A percentile compares a stretch with the other conserved stretches of the same genome.
Conservation (phyloP, 176 grass and related monocot species). For the Ananas comosus region DNA sequence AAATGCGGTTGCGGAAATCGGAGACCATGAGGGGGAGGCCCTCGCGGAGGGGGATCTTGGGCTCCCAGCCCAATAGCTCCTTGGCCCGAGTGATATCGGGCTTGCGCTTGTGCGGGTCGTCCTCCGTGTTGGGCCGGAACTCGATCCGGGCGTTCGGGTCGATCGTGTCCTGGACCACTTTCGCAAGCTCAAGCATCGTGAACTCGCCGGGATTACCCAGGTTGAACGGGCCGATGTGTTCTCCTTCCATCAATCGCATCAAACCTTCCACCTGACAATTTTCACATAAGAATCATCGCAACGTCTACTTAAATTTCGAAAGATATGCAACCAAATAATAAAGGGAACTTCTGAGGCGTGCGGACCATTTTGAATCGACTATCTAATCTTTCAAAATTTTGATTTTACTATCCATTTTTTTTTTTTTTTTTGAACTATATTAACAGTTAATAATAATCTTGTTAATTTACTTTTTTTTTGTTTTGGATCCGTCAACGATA, state of each 20-base stretch:
- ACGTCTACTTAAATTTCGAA: not conserved
- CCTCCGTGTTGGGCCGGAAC: slow-evolving; percentile 79
- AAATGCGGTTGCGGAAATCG: slow-evolving; percentile 78
- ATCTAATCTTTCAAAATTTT: no score
- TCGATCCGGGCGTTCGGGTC: slow-evolving; percentile 68
- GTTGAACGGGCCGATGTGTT: slow-evolving; percentile 85
- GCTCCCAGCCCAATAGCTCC: slow-evolving; percentile 73
- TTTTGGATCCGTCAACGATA: no score
- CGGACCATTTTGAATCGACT: no score
- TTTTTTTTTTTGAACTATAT: no score
- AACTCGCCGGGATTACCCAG: slow-evolving; percentile 91
- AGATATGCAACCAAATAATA: not conserved
- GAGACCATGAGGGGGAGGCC: slow-evolving; percentile 82
- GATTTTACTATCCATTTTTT: no score
- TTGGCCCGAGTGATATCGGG: slow-evolving; percentile 75
- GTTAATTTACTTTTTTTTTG: no score
- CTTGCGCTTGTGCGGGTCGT: slow-evolving; percentile 92
- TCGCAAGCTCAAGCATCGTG: slow-evolving; percentile 89
- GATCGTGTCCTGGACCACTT: slow-evolving; percentile 91
- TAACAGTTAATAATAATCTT: no score
- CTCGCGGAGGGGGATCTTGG: slow-evolving; percentile 58
- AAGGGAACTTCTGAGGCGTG: no score
- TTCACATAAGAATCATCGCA: not conserved
- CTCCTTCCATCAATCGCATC: slow-evolving; percentile 92
- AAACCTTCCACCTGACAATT: slow-evolving; percentile 68